Evolutionary conservation across 129 eudicot species (phyloP), one percentile per base, ranked within the genome.

Genomic region (Ambrosia artemisiifolia): DNA sequence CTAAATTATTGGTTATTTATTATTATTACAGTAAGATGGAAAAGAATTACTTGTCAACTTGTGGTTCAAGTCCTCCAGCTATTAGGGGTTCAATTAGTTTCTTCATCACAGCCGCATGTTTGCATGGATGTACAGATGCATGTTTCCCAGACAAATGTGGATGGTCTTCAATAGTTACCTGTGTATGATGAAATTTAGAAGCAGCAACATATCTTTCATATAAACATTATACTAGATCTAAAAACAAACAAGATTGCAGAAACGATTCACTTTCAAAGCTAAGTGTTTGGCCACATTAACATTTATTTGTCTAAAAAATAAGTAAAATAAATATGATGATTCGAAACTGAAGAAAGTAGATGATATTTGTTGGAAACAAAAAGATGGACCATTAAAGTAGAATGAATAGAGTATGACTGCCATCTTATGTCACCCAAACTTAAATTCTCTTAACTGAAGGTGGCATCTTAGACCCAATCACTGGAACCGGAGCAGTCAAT

Each of bases 101-200:
- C 85, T 94, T 94, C 98, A 94, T 94, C 42, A 94, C 98, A 80
- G 92, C 98, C 51, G 95, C 98, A 73, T 94, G 98, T 44, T 88
- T 88, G 80, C 98, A 94, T 42, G 98, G 98, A 74, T 94, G 98
- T 18, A 94, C 92, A 56, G 98, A 94, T 32, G 98, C 98, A 83
- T 94, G 98, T 79, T 94, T 90, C 53, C 98, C 97, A 30, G 95
- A 85, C 73, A 94, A 83, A 78, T 90, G 98, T 2, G 98, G 98
- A 79, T 94, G 98, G 70, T 94, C 96, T 83, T 94, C 98, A 48
- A 94, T 90, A 65, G 98, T 94, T 60, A 94, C 96, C 98, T 94
- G 80, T 53, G 24, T 55, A 63, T n/a, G 36, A 68, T 47, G 5
- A 19, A 51, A 16, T 66, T 65, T 46, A 63, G 10, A 14, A 30